These are phyloP conservation scores for Ambrosia trifida DNA, from an alignment of 129 eudicot genomes.

Conservation along the genomic window DNA sequence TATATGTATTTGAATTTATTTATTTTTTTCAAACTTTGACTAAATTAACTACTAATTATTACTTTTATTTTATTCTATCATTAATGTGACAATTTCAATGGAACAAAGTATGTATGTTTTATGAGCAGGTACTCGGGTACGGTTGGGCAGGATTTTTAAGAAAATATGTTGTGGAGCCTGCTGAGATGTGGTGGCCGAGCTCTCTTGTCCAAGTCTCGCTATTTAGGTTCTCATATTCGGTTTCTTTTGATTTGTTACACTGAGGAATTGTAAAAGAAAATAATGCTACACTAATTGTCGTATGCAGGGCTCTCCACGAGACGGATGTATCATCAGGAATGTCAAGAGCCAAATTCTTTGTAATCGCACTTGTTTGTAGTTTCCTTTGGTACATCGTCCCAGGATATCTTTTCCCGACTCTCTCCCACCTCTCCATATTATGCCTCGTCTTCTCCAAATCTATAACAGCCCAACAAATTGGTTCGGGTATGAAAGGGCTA, in stretches of 20 bases:
- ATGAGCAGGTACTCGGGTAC: constrained; percentile 54
- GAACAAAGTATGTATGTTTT: background rate
- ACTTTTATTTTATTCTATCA: no score
- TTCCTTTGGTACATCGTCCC: constrained; percentile 63
- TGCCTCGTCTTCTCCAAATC: constrained; percentile 45
- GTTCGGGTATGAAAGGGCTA: constrained; percentile 63
- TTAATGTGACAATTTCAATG: background rate
- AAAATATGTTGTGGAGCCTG: constrained; percentile 61
- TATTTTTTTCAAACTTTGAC: no score
- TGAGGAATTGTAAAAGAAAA: background rate
- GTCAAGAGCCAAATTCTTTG: constrained; percentile 57
- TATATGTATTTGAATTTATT: no score
- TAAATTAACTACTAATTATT: no score
- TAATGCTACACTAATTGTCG: background rate
- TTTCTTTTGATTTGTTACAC: background rate
- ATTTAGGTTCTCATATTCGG: constrained; percentile 34
- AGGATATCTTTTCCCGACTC: constrained; percentile 48
- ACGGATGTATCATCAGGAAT: constrained; percentile 36
- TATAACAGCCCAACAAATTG: constrained; percentile 50
- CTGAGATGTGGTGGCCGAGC: constrained; percentile 71
- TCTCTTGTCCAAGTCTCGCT: constrained; percentile 58
- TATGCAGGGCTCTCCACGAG: constrained; percentile 62
- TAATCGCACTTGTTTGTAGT: constrained; percentile 52
- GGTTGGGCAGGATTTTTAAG: constrained; percentile 69
- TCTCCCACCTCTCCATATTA: constrained; percentile 46